phyloP scores from a whole-genome alignment of 352 stramenopile genomes.

The Sclerospora graminicola region DNA sequence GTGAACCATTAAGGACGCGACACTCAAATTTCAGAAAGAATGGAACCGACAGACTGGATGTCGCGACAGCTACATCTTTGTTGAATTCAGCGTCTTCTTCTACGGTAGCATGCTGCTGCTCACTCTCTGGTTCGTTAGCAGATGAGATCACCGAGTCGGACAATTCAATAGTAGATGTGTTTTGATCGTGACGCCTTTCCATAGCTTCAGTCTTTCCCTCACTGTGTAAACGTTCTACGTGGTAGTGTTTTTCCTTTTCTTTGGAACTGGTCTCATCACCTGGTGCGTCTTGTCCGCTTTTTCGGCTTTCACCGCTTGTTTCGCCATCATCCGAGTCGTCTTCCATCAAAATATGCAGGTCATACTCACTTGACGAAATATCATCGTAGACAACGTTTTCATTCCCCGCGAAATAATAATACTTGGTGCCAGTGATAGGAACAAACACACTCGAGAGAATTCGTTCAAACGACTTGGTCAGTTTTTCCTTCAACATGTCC shows the following conservation, averaged over 20 bases:
- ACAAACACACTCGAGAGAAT: constrained; percentile 55
- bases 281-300: constrained; percentile 1
- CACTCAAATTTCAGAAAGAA: constrained; percentile 85
- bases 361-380: constrained; percentile 35
- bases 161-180: constrained; percentile 16
- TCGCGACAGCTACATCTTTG: constrained; percentile 74
- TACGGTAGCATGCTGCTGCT: constrained; percentile 26
- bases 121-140: constrained; percentile 12
- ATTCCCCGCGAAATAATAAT: constrained; percentile 74
- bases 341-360: constrained; percentile 58
- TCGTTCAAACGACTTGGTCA: constrained; percentile 64
- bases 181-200: constrained; percentile 5
- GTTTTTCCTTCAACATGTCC: constrained; percentile 42
- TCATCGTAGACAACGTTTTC: constrained; percentile 53
- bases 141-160: constrained; percentile 21
- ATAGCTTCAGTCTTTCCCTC: constrained; percentile 2
- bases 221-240: constrained; percentile 2
- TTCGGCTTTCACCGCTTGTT: constrained; percentile 3
- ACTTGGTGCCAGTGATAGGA: constrained; percentile 63
- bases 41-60: constrained; percentile 70
- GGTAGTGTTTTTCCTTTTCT: constrained; percentile 5
- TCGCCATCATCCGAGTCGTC: constrained; percentile 37
- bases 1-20: constrained; percentile 33
- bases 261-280: background rate
- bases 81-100: constrained; percentile 78